Percentiles rank a stretch among this genome's conserved stretches.
Conservation (phyloP, 2,329 filamentous ascomycete genomes). For the Reticulascus tulasneorum region DNA sequence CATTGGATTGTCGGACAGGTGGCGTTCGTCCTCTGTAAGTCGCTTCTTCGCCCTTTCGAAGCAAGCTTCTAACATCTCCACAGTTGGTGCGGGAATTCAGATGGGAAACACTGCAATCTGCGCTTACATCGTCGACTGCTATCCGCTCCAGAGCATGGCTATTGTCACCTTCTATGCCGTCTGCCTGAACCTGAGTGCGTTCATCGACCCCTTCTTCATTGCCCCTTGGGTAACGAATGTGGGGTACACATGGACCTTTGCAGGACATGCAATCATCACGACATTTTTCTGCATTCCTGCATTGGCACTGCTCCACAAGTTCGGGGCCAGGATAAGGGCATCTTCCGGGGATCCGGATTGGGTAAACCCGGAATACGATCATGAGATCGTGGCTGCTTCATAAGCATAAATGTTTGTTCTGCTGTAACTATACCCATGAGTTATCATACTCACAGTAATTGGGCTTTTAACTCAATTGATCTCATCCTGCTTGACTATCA, state of each 20-base stretch:
- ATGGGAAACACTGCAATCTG: slow-evolving; percentile 51
- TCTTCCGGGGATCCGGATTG: slow-evolving; percentile 34
- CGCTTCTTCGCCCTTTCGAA: background rate
- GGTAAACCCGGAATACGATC: slow-evolving; percentile 40
- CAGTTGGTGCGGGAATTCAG: slow-evolving; percentile 51
- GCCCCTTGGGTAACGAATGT: slow-evolving; percentile 38
- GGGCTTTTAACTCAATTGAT: no score
- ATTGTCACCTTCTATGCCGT: slow-evolving; percentile 52
- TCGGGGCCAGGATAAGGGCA: slow-evolving; percentile 30
- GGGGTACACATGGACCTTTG: slow-evolving; percentile 49
- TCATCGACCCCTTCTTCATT: slow-evolving; percentile 45
- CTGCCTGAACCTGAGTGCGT: slow-evolving; percentile 46
- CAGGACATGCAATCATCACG: slow-evolving; percentile 42
- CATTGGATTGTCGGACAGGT: slow-evolving; percentile 56
- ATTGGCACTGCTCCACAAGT: slow-evolving; percentile 34
- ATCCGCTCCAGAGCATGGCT: slow-evolving; percentile 51
- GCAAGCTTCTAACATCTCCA: background rate
- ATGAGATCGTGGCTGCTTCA: slow-evolving; percentile 6
- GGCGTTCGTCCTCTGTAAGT: slow-evolving; percentile 49
- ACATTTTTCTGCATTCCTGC: slow-evolving; percentile 32
- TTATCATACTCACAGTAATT: no score
- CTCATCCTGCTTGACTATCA: no score
- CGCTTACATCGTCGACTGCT: slow-evolving; percentile 52
- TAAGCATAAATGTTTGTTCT: no score
- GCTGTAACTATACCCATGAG: no score